Evolutionary conservation across 345 rosid species (phyloP), one percentile per base, ranked within the genome.

Genomic region (Angophora floribunda): DNA sequence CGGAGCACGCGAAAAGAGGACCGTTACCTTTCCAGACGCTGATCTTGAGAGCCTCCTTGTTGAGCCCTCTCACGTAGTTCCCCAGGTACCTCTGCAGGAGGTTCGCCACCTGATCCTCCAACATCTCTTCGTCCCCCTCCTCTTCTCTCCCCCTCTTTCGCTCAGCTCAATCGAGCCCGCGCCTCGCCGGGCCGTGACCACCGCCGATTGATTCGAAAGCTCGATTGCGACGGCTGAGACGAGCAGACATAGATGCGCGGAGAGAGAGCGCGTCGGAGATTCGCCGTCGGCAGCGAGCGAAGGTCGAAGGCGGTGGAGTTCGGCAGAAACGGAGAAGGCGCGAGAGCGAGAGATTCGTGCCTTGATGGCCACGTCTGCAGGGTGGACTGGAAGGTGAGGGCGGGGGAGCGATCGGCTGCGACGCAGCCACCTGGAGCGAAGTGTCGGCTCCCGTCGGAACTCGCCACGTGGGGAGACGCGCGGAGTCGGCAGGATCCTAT

Each of bases 71-170:
- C 86, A 98, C 98, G 63, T 98, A 98, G 87, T 97, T 98, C 85
- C 99, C 99, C 87, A 98, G 88, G 90, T 95, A 98, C 90, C 95
- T 91, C 93, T 98, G 98, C 89, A 98, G 92, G 91, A 98, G 93
- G 89, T 94, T 90, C 63, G 99, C 97, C 52, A 98, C 99, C 90
- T 98, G 99, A 95, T 98, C 99, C 94, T 98, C 99, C 97, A 98
- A 94, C 99, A 98, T 98, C 93, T 89, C 94, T 12, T 55, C 26
- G 53, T 49, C 41, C 80, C 63, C 7, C 65, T 30, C 47, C 2
- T 6, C 41, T 44, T 50, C 61, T 55, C 61, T 28, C 24, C 7
- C 79, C 36, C 63, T 8, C 85, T 30, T 26, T 30, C 22, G 51
- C 6, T 65, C 51, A 45, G 7, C 49, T 79, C 55, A 49, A 82